These are phyloP conservation scores for Plasmodium gaboni DNA, from an alignment of 169 alveolate genomes.

Conservation along the genomic window DNA sequence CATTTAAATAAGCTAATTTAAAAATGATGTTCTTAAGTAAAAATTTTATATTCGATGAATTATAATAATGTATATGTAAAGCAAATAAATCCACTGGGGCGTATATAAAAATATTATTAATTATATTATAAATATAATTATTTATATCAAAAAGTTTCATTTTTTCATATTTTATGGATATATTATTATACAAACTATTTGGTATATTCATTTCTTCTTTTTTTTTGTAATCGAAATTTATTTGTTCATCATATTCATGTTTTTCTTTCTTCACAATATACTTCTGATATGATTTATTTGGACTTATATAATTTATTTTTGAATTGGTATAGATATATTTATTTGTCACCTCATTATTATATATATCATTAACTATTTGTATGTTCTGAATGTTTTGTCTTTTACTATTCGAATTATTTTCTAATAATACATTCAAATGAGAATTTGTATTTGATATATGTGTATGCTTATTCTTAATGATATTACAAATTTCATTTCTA, in stretches of 20 bases:
- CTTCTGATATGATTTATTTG: not conserved
- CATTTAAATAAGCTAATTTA: constrained; percentile 19
- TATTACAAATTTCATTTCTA: not conserved
- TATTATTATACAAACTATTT: constrained; percentile 6
- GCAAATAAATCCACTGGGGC: constrained; percentile 66
- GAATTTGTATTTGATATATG: too few relatives aligned
- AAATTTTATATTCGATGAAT: constrained; percentile 43
- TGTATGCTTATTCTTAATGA: too few relatives aligned
- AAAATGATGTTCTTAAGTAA: constrained; percentile 39
- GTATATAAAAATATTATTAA: constrained; percentile 31
- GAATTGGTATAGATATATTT: constrained; percentile 13
- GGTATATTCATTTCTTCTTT: too few relatives aligned
- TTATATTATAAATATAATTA: constrained; percentile 30
- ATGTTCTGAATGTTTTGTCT: too few relatives aligned
- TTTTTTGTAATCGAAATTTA: too few relatives aligned
- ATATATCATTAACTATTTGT: too few relatives aligned
- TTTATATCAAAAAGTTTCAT: constrained; percentile 23
- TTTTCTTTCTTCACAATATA: not conserved
- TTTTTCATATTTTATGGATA: not conserved
- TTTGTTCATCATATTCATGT: too few relatives aligned
- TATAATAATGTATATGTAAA: constrained; percentile 28
- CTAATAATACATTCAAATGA: too few relatives aligned
- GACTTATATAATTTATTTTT: constrained; percentile 21
- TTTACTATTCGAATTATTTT: too few relatives aligned
- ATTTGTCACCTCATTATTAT: not conserved